Evolutionary conservation across 2,329 filamentous ascomycete genomes (phyloP).

Genomic region (Trichoderma simmonsii): DNA sequence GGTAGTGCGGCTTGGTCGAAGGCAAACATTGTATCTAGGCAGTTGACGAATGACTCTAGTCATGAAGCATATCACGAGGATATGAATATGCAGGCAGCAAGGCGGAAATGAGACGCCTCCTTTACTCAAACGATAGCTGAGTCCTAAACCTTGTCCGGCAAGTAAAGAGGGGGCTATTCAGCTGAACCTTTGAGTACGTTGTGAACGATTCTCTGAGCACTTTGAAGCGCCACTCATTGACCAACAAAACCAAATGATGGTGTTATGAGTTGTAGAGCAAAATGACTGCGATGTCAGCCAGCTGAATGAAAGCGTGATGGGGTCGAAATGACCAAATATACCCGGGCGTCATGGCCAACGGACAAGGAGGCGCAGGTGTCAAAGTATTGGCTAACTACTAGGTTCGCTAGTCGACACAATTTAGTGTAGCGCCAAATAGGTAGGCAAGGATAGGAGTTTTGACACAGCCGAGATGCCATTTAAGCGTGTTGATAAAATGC

Average conservation of each 20-base stretch:
- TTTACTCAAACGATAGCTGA: not conserved
- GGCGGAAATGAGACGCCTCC: not conserved
- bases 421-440: slow-evolving; percentile 13
- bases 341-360: not conserved
- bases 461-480: not conserved
- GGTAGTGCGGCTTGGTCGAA: slow-evolving; percentile 57
- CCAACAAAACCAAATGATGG: not conserved
- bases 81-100: not conserved
- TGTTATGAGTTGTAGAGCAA: not conserved
- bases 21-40: slow-evolving; percentile 44
- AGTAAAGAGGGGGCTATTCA: not conserved
- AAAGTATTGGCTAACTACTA: not conserved
- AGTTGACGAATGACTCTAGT: not conserved
- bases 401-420: slow-evolving; percentile 9
- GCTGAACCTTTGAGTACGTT: not conserved
- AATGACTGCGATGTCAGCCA: not conserved
- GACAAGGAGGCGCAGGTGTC: slow-evolving; percentile 6
- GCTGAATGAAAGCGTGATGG: not conserved
- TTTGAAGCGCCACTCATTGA: not conserved
- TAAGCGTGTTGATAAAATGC: not conserved
- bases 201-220: not conserved
- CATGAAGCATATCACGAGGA: not conserved
- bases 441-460: not conserved
- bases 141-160: not conserved
- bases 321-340: not conserved